These are phyloP conservation scores for Solanum bukasovii DNA, from an alignment of 257 asterid genomes.

Conservation along the genomic window DNA sequence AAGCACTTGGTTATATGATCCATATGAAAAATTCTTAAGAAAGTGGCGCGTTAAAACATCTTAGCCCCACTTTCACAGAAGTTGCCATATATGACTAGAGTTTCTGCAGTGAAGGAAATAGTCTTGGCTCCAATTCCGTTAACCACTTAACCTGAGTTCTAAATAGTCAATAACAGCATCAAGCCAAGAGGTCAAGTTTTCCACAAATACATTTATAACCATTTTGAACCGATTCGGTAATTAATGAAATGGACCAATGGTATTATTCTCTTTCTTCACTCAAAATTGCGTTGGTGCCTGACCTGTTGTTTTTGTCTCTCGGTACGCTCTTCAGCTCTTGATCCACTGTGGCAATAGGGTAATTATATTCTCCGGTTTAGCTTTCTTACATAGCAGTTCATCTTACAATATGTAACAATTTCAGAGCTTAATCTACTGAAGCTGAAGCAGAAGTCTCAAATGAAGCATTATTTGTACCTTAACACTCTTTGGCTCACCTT, in stretches of 20 bases:
- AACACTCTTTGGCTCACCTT: neutral
- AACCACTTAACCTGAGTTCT: neutral
- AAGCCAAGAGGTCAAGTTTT: neutral
- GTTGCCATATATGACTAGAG: neutral
- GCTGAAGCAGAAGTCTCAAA: neutral
- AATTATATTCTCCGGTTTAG: neutral
- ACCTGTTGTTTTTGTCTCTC: neutral
- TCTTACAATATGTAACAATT: neutral
- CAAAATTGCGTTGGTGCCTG: neutral
- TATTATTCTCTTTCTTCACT: neutral
- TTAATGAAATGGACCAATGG: neutral
- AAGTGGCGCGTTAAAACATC: neutral
- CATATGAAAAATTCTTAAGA: neutral
- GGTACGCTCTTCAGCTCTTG: neutral
- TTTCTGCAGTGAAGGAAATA: neutral
- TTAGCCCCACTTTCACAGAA: neutral
- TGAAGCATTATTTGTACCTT: neutral
- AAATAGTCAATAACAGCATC: neutral
- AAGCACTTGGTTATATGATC: neutral
- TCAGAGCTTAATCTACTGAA: neutral
- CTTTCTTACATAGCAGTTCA: neutral
- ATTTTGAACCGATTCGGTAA: neutral
- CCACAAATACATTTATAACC: neutral
- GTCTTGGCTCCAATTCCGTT: neutral
- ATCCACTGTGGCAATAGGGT: neutral